Evolutionary conservation across 1,284 basidiomycete genomes (phyloP).

Genomic region (Ganoderma leucocontextum): DNA sequence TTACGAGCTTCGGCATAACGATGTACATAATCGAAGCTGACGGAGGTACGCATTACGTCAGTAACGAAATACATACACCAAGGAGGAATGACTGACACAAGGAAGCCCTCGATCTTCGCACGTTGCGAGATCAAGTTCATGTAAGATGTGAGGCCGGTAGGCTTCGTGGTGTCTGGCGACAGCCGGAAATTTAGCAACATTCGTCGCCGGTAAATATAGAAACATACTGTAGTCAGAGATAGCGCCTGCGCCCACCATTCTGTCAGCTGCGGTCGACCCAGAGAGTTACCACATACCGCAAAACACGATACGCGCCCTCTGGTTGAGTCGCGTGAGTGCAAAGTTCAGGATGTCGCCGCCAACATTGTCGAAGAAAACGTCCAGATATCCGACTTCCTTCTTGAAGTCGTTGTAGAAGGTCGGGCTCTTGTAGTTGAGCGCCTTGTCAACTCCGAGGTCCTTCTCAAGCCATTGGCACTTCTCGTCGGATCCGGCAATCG

Average conservation of each 20-base stretch:
- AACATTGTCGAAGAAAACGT: conserved; percentile 91
- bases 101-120: conserved; percentile 84
- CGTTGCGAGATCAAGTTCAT: conserved; percentile 77
- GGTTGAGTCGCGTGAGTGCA: conserved; percentile 76
- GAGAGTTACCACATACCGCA: conserved; percentile 56
- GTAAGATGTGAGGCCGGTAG: conserved; percentile 69
- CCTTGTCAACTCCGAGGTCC: conserved; percentile 84
- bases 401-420: conserved; percentile 76
- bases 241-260: conserved; percentile 57
- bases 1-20: conserved; percentile 62
- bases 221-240: conserved; percentile 81
- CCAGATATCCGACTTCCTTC: conserved; percentile 66
- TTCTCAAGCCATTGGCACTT: conserved; percentile 87
- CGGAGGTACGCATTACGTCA: neutral
- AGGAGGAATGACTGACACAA: conserved; percentile 62
- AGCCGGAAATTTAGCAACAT: neutral
- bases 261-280: neutral
- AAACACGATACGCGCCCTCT: conserved; percentile 79
- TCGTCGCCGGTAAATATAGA: neutral
- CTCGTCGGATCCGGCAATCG: conserved; percentile 79
- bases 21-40: conserved; percentile 71
- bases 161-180: conserved; percentile 55
- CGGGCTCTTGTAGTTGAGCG: conserved; percentile 88
- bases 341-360: conserved; percentile 87
- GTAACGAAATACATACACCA: conserved; percentile 6